Percentiles rank a stretch among this genome's conserved stretches.
phyloP scores from a whole-genome alignment of 192 early-diverging fungal species.

The Geranomyces variabilis region DNA sequence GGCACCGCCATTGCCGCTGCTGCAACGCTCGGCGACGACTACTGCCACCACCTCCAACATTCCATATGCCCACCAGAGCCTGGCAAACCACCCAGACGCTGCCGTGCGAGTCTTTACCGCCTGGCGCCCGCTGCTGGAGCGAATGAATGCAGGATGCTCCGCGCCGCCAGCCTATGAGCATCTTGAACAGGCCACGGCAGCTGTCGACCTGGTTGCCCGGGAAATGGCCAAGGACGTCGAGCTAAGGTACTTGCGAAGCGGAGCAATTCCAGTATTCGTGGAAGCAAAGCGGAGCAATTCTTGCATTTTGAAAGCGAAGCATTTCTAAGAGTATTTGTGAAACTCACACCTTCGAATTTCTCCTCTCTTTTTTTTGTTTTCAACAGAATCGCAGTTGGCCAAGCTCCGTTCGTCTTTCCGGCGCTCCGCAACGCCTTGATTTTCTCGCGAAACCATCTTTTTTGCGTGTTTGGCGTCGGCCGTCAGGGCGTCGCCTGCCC shows the following conservation, averaged over 20 bases:
- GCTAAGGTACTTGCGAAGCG: slow-evolving; percentile 13
- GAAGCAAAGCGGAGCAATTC: background rate
- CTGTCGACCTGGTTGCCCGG: slow-evolving; percentile 12
- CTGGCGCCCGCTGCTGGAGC: slow-evolving; percentile 27
- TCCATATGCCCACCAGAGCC: background rate
- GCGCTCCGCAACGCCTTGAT: slow-evolving; percentile 23
- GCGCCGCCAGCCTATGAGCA: slow-evolving; percentile 36
- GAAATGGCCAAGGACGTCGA: slow-evolving; percentile 15
- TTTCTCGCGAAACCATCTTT: slow-evolving; percentile 34
- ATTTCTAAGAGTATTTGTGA: too few species aligned
- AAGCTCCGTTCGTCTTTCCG: slow-evolving; percentile 17
- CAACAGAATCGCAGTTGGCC: background rate
- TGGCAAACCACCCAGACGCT: slow-evolving; percentile 1
- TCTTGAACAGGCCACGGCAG: slow-evolving; percentile 18
- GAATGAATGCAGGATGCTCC: slow-evolving; percentile 32
- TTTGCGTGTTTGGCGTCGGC: slow-evolving; percentile 39
- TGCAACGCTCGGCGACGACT: background rate
- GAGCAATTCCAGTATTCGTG: background rate
- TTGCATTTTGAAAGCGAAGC: background rate
- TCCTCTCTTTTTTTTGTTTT: background rate
- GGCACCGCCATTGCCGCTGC: background rate
- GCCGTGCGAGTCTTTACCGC: slow-evolving; percentile 20
- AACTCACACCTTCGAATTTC: too few species aligned
- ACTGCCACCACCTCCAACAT: background rate
- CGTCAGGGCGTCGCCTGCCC: slow-evolving; percentile 40